Base-by-base conservation (phyloP, 1,284 basidiomycete species). In the Pseudomicrostroma phylloplanum region DNA sequence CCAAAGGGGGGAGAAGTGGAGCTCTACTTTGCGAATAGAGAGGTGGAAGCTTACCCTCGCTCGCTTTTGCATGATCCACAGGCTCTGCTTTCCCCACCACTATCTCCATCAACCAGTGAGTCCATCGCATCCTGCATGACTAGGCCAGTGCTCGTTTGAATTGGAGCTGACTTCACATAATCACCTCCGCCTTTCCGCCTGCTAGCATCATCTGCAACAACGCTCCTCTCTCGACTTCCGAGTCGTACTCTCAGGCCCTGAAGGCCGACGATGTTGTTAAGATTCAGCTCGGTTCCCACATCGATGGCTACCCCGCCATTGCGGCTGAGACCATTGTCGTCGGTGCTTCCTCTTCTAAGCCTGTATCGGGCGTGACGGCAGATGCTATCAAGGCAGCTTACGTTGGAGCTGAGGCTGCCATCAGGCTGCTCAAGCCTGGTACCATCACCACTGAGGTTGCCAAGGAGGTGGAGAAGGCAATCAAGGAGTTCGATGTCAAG, bases 391-490 rank as follows among this genome's bases (percentile, higher is more conserved):
- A 90, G 81, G 96, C 96, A 19, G 94, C 94, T 39, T 92, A 89
- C 85, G 85, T 87, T 67, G 94, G 92, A 17, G 89, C 92, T 25
- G 93, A 98, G 82, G 85, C 88, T 59, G 92, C 91, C 56, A 78
- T 83, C 60, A 77, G 82, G 61, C 64, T 77, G 30, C 77, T 81
- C 70, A 79, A 80, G 70, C 76, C 80, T 17, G 92, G 91, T 58
- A 89, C 88, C 82, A 92, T 91, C 83, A 97, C 96, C 83, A 96
- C 91, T 88, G 86, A 88, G 56, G 88, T 98, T 61, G 94, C 91
- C 56, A 92, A 96, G 60, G 86, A 87, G 59, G 88, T 97, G 57
- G 84, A 84, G 66, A 89, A 88, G 77, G 85, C 88, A 51, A 66
- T 81, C 51, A 77, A 77, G 68, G 77, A 81, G 60, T 81, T 81